A percentile compares a stretch with the other conserved stretches of the same genome.
These are phyloP conservation scores for Flaveria ramosissima DNA, from an alignment of 129 eudicot species.

Conservation along the genomic window DNA sequence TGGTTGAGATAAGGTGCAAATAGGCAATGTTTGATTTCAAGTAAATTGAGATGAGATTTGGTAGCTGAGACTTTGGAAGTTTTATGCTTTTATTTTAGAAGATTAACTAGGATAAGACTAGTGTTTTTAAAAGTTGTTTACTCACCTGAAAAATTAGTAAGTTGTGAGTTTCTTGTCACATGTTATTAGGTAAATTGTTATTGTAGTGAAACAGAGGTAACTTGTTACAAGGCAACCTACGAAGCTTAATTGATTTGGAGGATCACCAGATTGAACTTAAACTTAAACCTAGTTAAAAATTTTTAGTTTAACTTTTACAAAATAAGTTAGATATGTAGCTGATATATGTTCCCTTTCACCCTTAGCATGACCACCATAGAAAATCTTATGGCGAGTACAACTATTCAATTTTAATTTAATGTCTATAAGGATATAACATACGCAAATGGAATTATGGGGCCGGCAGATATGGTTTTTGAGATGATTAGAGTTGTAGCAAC, in stretches of 20 bases:
- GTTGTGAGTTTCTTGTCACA: conserved; percentile 1
- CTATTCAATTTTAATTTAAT: neutral
- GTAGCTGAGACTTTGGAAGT: conserved; percentile 20
- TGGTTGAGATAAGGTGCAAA: conserved; percentile 1
- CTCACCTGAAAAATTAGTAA: neutral
- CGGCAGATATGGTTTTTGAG: conserved; percentile 20
- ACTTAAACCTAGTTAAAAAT: conserved; percentile 25
- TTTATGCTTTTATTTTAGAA: neutral
- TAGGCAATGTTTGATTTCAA: conserved; percentile 18
- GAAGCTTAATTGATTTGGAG: conserved; percentile 29
- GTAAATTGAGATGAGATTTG: conserved; percentile 19
- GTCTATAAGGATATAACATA: neutral
- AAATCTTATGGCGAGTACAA: neutral
- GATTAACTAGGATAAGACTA: neutral
- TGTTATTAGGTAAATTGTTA: conserved; percentile 29
- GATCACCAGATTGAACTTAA: conserved; percentile 29
- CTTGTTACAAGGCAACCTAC: conserved; percentile 22
- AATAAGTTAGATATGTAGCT: conserved; percentile 7
- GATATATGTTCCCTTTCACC: conserved; percentile 20
- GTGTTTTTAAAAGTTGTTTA: neutral
- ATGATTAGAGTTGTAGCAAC: conserved; percentile 11
- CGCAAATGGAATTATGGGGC: conserved; percentile 18
- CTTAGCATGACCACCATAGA: conserved; percentile 1
- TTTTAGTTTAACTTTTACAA: neutral
- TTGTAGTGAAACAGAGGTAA: conserved; percentile 23